Evolutionary conservation across 208 protist species (phyloP).

Genomic region (Crithidia mellificae): DNA sequence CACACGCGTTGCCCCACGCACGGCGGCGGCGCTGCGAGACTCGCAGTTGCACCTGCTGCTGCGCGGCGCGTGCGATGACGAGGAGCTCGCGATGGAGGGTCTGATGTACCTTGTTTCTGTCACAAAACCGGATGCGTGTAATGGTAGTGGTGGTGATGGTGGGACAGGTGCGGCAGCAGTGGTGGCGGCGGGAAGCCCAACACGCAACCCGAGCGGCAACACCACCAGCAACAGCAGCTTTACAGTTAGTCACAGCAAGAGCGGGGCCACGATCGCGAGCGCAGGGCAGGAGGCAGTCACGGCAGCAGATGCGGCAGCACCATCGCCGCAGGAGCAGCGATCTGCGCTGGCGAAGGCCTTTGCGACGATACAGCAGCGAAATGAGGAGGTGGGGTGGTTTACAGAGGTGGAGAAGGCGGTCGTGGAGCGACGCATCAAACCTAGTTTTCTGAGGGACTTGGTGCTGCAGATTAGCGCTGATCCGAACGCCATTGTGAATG

Average conservation of each 20-base stretch:
- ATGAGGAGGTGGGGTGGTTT: constrained; percentile 11
- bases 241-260: neutral
- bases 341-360: constrained; percentile 9
- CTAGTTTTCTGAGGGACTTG: neutral
- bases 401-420: neutral
- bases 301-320: neutral
- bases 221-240: neutral
- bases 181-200: too few species aligned
- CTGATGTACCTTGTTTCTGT: constrained; percentile 5
- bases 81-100: constrained; percentile 2
- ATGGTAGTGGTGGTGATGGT: too few species aligned
- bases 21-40: neutral
- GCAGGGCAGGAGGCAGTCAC: neutral
- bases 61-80: constrained; percentile 8
- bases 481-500: neutral
- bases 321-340: neutral
- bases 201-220: neutral
- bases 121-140: neutral
- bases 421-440: constrained; percentile 2
- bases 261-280: neutral
- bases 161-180: too few species aligned
- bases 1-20: neutral
- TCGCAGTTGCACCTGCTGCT: constrained; percentile 11
- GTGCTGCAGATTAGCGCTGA: neutral
- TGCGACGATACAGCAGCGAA: neutral